A percentile compares a stretch with the other conserved stretches of the same genome.
Conservation (phyloP, 2,329 filamentous ascomycete genomes). For the Monosporascus sp. region DNA sequence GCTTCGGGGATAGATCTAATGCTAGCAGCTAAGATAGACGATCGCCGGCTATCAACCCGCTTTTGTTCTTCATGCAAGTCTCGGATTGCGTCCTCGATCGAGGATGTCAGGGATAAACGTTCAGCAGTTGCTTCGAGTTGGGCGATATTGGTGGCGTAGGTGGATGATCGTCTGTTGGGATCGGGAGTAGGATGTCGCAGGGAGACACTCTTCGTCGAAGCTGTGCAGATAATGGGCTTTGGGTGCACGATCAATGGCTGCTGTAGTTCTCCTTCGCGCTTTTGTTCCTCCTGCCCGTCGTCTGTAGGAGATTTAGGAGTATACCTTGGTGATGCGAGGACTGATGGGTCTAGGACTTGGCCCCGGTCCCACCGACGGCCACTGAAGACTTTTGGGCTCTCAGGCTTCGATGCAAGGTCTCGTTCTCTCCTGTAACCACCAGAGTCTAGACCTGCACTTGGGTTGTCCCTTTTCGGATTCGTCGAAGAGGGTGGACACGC, state of each 20-base stretch:
- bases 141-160: constrained; percentile 62
- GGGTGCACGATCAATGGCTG: constrained; percentile 22
- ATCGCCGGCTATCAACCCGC: constrained; percentile 60
- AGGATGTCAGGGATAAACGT: constrained; percentile 66
- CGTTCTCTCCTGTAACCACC: constrained; percentile 2
- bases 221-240: constrained; percentile 42
- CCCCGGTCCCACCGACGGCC: constrained; percentile 1
- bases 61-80: constrained; percentile 67
- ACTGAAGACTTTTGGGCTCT: constrained; percentile 8
- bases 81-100: constrained; percentile 72
- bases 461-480: constrained; percentile 4
- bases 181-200: constrained; percentile 58
- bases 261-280: constrained; percentile 1
- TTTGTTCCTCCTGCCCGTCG: not conserved
- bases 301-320: constrained; percentile 4
- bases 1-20: constrained; percentile 30
- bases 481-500: constrained; percentile 15
- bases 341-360: constrained; percentile 8
- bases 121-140: constrained; percentile 72
- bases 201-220: constrained; percentile 37
- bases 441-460: constrained; percentile 7
- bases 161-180: constrained; percentile 54
- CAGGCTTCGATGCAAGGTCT: constrained; percentile 8
- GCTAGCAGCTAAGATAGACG: constrained; percentile 52
- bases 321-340: constrained; percentile 6